Evolutionary conservation across 208 protist genomes (phyloP).

Genomic region (Phytomonas francai): DNA sequence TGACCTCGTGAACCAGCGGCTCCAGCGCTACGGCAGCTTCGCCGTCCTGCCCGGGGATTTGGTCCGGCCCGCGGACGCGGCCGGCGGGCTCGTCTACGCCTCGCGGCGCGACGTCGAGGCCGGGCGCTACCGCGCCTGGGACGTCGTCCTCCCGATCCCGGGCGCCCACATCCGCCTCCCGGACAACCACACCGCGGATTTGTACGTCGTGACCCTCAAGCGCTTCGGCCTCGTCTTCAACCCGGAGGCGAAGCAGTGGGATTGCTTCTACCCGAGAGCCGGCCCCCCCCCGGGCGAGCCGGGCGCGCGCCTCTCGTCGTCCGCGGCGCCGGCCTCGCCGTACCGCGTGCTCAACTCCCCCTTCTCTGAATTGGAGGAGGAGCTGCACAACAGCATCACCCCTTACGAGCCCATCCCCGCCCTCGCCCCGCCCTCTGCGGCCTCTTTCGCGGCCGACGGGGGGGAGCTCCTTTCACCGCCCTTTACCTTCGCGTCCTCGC

Average conservation of each 20-base stretch:
- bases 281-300: too few species aligned
- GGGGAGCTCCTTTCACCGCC: background rate
- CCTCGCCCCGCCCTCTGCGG: background rate
- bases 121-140: constrained; percentile 40
- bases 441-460: background rate
- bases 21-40: constrained; percentile 83
- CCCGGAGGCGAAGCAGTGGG: constrained; percentile 72
- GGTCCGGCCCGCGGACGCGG: constrained; percentile 19
- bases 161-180: constrained; percentile 64
- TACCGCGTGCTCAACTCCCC: constrained; percentile 55
- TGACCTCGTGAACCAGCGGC: constrained; percentile 77
- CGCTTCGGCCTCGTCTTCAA: constrained; percentile 72
- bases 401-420: constrained; percentile 19
- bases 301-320: too few species aligned
- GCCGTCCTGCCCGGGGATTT: constrained; percentile 75
- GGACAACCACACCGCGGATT: constrained; percentile 78
- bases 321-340: constrained; percentile 22
- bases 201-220: constrained; percentile 79
- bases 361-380: constrained; percentile 66
- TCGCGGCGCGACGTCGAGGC: constrained; percentile 46
- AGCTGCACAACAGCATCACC: constrained; percentile 37
- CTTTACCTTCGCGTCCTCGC: background rate
- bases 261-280: constrained; percentile 39
- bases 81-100: constrained; percentile 15
- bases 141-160: constrained; percentile 74